Evolutionary conservation across 1,284 basidiomycete species (phyloP).

Genomic region (Trametes versicolor): DNA sequence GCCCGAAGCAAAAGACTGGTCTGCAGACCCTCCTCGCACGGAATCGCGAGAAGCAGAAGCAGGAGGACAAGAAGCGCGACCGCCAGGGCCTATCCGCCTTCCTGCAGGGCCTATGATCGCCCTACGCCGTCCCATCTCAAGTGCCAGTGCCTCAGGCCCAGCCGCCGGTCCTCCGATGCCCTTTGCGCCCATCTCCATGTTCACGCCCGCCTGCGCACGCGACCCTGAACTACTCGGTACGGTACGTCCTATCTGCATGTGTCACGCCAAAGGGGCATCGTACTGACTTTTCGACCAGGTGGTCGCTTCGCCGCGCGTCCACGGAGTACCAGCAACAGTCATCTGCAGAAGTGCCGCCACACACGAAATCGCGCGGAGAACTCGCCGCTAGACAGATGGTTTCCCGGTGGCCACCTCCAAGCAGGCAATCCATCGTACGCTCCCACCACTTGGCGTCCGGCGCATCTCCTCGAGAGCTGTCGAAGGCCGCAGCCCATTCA

Average conservation of each 20-base stretch:
- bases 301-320: background rate
- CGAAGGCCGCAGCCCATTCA: background rate
- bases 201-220: background rate
- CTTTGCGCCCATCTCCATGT: background rate
- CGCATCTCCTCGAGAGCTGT: background rate
- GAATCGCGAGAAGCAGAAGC: slow-evolving; percentile 60
- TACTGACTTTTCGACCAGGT: background rate
- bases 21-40: slow-evolving; percentile 70
- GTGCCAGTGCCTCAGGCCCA: background rate
- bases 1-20: slow-evolving; percentile 56
- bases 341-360: background rate
- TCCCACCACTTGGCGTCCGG: slow-evolving; percentile 1
- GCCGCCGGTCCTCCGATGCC: background rate
- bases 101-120: slow-evolving; percentile 45
- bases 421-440: background rate
- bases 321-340: background rate
- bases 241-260: slow-evolving; percentile 1
- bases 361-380: background rate
- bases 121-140: background rate
- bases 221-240: background rate
- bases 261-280: background rate
- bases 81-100: slow-evolving; percentile 60
- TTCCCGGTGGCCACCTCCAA: background rate
- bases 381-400: slow-evolving; percentile 8
- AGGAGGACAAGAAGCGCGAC: slow-evolving; percentile 47